Conservation (phyloP, 1,284 basidiomycete genomes). For the Hemileia vastatrix region DNA sequence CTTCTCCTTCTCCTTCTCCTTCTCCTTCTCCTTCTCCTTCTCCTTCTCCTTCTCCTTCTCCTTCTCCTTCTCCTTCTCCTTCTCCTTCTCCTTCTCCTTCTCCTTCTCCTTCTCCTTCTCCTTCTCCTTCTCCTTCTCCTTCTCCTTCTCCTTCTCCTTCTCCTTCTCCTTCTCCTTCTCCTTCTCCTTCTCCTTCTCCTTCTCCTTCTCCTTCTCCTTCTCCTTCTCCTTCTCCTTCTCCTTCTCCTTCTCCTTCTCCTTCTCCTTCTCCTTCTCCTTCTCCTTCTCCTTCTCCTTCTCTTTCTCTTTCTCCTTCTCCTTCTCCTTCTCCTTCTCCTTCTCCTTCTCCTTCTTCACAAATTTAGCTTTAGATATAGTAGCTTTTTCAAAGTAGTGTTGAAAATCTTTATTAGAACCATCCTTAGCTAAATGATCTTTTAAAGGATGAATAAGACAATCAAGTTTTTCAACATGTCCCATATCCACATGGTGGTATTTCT, state of each 20-base stretch:
- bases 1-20: too few relatives aligned
- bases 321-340: neutral
- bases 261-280: constrained; percentile 1
- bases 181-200: neutral
- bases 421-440: too few relatives aligned
- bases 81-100: constrained; percentile 3
- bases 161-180: neutral
- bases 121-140: neutral
- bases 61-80: too few relatives aligned
- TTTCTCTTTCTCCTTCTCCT: neutral
- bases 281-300: neutral
- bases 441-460: too few relatives aligned
- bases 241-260: constrained; percentile 14
- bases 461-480: too few relatives aligned
- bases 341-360: too few relatives aligned
- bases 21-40: too few relatives aligned
- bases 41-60: too few relatives aligned
- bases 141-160: neutral
- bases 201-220: neutral
- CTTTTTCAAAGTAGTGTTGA: neutral
- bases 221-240: neutral
- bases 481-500: too few relatives aligned
- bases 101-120: neutral
- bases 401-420: too few relatives aligned
- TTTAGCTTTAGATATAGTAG: too few relatives aligned